phyloP scores from a whole-genome alignment of 169 alveolate species.

The Eimeria necatrix region DNA sequence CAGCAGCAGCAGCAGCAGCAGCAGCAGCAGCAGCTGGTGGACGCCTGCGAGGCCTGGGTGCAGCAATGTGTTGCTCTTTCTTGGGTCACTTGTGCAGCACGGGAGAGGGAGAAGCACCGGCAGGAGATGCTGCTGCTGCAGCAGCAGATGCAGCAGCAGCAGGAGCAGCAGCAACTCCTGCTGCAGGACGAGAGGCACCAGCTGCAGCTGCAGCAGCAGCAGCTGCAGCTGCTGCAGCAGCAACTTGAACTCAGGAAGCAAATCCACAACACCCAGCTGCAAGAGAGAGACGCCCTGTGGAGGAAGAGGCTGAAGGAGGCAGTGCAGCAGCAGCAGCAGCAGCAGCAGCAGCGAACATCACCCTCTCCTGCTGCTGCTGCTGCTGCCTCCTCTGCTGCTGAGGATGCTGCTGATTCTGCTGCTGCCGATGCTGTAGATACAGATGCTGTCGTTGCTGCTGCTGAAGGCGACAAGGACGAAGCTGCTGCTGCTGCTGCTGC shows the following conservation, averaged over 20 bases:
- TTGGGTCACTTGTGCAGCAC: background rate
- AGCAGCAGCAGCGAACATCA: no score
- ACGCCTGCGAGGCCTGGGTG: background rate
- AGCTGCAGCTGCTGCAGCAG: slow-evolving; percentile 28
- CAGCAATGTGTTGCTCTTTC: background rate
- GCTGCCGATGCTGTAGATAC: no score
- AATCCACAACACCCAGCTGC: background rate
- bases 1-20: background rate
- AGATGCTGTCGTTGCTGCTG: background rate
- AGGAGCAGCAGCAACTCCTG: background rate
- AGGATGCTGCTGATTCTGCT: no score
- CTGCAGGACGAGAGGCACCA: slow-evolving; percentile 39
- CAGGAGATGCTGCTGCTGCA: slow-evolving; percentile 16
- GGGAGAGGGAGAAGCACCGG: slow-evolving; percentile 23
- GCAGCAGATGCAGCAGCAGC: slow-evolving; percentile 30
- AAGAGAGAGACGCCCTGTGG: background rate
- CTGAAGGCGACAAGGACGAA: background rate
- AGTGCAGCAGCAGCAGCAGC: background rate
- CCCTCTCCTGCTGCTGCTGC: background rate
- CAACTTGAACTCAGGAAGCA: background rate
- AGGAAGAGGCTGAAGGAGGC: background rate
- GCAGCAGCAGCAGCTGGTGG: slow-evolving; percentile 3
- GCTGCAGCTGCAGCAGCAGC: slow-evolving; percentile 20
- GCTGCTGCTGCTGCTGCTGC: background rate
- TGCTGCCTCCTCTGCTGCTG: slow-evolving; percentile 8